Base-by-base conservation (phyloP, 2,329 filamentous ascomycete genomes). In the Coniochaeta sp. region DNA sequence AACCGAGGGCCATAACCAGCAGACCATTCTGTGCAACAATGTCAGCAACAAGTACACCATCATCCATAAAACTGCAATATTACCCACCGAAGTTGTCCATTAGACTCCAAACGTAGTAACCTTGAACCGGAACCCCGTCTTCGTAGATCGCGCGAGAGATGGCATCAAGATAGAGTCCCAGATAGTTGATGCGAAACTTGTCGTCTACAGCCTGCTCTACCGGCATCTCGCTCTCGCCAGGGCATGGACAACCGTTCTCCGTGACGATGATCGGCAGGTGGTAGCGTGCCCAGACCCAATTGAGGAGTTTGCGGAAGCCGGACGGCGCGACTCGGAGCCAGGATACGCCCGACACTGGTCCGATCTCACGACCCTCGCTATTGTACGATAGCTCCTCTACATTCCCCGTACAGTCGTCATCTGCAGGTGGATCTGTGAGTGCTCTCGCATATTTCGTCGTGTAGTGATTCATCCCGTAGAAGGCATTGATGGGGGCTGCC, bases 391-490 rank as follows among this genome's bases (percentile, higher is more conserved):
- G 80, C 1, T 86, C 81, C 67, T 95, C 89, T 36, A 96, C 76
- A 73, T 96, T 89, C 59, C 91, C 91, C 12, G 85, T 77, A 73
- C 85, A 86, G 76, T 96, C 91, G 57, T 89, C 81, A 3, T 77
- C 77, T 1, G 83, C 79, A 0, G 89, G 76, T 55, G 81, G 76
- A 6, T 81, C 82, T 8, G 82, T 80, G 69, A 85, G 84, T 76
- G 93, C 87, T 72, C 86, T 87, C 76, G 96, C 87, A 76, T 90
- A 96, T 80, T 95, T 90, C 69, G 90, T 88, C 57, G 90, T 93
- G 79, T 96, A 96, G 80, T 92, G 89, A 79, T 96, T 96, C 90
- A 93, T 93, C 73, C 90, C 91, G 74, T 96, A 96, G 76, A 96
- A 96, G 78, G 96, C 91, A 73, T 93, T 95, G 71, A 88, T 91